Evolutionary conservation across 108 stramenopile genomes (phyloP).

Genomic region (Schizochytrium sp.): DNA sequence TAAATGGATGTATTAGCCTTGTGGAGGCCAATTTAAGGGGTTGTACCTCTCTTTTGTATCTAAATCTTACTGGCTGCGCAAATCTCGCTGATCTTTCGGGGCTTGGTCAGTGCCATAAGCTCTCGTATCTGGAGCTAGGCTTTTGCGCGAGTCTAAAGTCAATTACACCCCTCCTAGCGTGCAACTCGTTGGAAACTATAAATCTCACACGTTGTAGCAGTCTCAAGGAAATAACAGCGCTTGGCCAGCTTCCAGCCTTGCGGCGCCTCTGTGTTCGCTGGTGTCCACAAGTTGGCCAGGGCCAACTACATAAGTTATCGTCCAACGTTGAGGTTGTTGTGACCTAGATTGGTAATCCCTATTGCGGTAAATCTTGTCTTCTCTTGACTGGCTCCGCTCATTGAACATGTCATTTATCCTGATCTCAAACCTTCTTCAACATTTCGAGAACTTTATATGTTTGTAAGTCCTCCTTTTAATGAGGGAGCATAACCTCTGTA

Average conservation of each 20-base stretch:
- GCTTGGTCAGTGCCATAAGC: background rate
- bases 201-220: slow-evolving; percentile 46
- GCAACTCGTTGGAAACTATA: background rate
- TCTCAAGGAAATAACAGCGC: background rate
- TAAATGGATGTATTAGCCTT: background rate
- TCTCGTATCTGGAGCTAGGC: slow-evolving; percentile 10
- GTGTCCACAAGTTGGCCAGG: slow-evolving; percentile 19
- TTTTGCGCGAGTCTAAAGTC: slow-evolving; percentile 8
- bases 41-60: background rate
- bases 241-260: slow-evolving; percentile 18
- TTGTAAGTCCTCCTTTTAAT: too few species aligned
- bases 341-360: background rate
- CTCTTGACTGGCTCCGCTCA: too few species aligned
- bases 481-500: too few species aligned
- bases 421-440: too few species aligned
- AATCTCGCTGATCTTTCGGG: slow-evolving; percentile 13
- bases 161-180: background rate
- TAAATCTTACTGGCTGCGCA: slow-evolving; percentile 23
- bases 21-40: background rate
- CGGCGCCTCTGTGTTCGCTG: slow-evolving; percentile 32
- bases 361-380: background rate
- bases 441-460: too few species aligned
- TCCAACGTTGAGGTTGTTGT: background rate
- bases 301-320: background rate
- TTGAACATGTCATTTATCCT: too few species aligned